Evolutionary conservation across 805 yeast genomes (phyloP), one percentile per base, ranked within the genome.

Genomic region (Ogataea trehalophila): DNA sequence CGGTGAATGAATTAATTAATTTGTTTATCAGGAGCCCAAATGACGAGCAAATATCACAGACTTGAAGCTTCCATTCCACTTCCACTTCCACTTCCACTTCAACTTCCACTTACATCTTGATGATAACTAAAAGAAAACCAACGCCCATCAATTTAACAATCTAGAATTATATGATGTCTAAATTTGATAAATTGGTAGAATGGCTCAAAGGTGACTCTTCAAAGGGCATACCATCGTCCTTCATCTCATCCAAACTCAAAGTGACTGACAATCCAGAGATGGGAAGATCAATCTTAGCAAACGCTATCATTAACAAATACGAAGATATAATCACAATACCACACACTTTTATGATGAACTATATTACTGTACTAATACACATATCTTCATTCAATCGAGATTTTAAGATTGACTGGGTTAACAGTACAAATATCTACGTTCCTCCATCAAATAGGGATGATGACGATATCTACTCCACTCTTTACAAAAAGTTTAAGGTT

Each of bases 241-340:
- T 41, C 23, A 60, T 81, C 4, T 70, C 79, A 2, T 57, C 69
- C 0, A 71, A 68, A 34, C 58, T 81, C 6, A 56, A 55, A 2
- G 73, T 83, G 7, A 59, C 56, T 13, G 74, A 76, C 31, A 68
- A 74, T 13, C 54, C 56, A 1, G 68, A 65, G 9, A 68, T 79
- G 15, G 96, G 96, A 16, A 74, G 90, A 60, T 87, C 88, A 47
- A 73, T 88, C 23, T 67, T 74, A 55, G 74, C 84, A 18, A 47
- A 18, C 3, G 59, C 60, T 0, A 43, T 48, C 2, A 57, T 88
- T n/a, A 53, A 49, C 4, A 53, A 58, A 13, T 66, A 73, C 42
- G 79, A 78, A 45, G 60, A 63, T 15, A 57, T 87, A 16, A 69
- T 86, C 6, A 71, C 73, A 40, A 77, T 87, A 16, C 83, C 88